Percentiles rank a stretch among this genome's conserved stretches.
Conservation (phyloP, 2,329 filamentous ascomycete genomes). For the Sclerotinia borealis region DNA sequence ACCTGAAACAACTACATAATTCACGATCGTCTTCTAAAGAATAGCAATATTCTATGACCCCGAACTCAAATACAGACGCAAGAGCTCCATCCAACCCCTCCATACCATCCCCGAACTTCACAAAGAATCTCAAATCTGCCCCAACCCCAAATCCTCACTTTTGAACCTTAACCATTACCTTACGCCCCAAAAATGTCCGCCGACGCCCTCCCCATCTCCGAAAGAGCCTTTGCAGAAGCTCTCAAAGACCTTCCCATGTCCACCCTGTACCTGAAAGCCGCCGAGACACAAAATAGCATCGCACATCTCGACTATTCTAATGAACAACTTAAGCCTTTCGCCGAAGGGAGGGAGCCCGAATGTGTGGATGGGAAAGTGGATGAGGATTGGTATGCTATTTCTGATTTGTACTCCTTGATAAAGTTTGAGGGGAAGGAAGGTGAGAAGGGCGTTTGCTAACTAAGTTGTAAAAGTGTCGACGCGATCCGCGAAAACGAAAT, state of each 20-base stretch:
- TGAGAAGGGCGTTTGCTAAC: conserved; percentile 63
- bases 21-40: neutral
- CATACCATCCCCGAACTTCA: neutral
- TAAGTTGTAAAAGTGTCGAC: conserved; percentile 59
- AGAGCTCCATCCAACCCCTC: neutral
- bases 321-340: conserved; percentile 63
- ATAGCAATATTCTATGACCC: neutral
- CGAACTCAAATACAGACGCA: neutral
- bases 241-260: conserved; percentile 60
- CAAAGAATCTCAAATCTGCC: neutral
- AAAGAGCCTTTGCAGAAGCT: conserved; percentile 59
- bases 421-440: conserved; percentile 56
- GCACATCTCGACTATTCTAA: conserved; percentile 70
- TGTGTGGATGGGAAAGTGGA: conserved; percentile 45
- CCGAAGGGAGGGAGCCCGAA: conserved; percentile 37
- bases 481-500: conserved; percentile 66
- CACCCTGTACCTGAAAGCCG: conserved; percentile 63
- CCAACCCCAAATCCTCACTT: neutral
- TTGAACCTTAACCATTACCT: too few relatives aligned
- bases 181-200: conserved; percentile 49
- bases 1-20: neutral
- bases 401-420: neutral
- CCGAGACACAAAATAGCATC: conserved; percentile 70
- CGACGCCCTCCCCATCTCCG: conserved; percentile 53
- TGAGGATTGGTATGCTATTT: conserved; percentile 48